Conservation (phyloP, 2,329 filamentous ascomycete species). For the Pseudohalonectria lignicola region DNA sequence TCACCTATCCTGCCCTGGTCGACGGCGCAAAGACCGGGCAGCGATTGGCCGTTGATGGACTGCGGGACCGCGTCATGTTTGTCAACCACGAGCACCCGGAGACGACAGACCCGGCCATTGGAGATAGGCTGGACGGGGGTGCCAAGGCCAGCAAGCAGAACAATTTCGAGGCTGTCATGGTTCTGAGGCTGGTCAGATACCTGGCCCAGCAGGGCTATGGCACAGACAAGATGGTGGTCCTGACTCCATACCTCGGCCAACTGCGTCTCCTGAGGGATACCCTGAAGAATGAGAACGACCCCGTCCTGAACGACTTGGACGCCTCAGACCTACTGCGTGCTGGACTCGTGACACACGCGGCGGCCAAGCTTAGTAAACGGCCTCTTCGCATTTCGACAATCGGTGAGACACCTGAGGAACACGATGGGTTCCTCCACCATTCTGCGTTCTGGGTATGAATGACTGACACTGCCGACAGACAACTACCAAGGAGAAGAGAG, state of each 20-base stretch:
- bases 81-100: slow-evolving; percentile 52
- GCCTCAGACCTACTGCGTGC: slow-evolving; percentile 49
- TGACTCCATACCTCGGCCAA: slow-evolving; percentile 66
- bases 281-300: slow-evolving; percentile 47
- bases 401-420: slow-evolving; percentile 30
- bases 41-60: slow-evolving; percentile 38
- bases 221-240: slow-evolving; percentile 51
- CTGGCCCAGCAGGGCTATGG: slow-evolving; percentile 62
- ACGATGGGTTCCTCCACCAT: background rate
- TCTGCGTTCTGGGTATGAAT: background rate
- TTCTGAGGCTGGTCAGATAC: slow-evolving; percentile 53
- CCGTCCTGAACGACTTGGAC: slow-evolving; percentile 58
- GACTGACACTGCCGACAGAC: slow-evolving; percentile 30
- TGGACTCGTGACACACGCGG: slow-evolving; percentile 45
- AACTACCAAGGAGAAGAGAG: slow-evolving; percentile 74
- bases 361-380: slow-evolving; percentile 37
- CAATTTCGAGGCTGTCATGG: slow-evolving; percentile 53
- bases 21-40: slow-evolving; percentile 39
- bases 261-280: slow-evolving; percentile 43
- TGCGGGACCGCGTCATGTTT: slow-evolving; percentile 52
- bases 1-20: slow-evolving; percentile 51
- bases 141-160: slow-evolving; percentile 49
- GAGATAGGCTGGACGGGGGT: slow-evolving; percentile 38
- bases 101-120: slow-evolving; percentile 24
- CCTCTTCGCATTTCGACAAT: slow-evolving; percentile 56